These are phyloP conservation scores for Tranzscheliella williamsii DNA, from an alignment of 1,284 basidiomycete genomes.

Conservation along the genomic window DNA sequence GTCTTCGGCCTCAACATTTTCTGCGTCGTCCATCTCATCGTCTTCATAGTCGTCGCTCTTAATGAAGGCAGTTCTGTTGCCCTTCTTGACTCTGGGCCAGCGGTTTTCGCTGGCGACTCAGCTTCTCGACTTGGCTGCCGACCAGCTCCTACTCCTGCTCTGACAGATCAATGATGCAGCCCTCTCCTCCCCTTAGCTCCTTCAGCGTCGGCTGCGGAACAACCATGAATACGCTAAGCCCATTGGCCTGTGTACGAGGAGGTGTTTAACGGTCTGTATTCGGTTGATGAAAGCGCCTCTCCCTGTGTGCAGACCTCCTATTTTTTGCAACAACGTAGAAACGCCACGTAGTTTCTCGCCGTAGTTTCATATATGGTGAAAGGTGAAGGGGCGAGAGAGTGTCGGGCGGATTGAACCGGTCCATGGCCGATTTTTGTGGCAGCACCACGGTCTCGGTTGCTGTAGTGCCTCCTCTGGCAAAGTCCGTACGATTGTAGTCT, in stretches of 20 bases:
- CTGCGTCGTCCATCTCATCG: slow-evolving; percentile 27
- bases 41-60: slow-evolving; percentile 18
- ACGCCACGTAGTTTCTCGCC: slow-evolving; percentile 82
- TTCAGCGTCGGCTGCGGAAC: slow-evolving; percentile 49
- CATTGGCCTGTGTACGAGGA: slow-evolving; percentile 53
- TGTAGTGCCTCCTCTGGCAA: slow-evolving; percentile 82
- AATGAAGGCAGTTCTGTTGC: slow-evolving; percentile 8
- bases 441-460: slow-evolving; percentile 78
- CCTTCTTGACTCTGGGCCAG: slow-evolving; percentile 28
- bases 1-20: slow-evolving; percentile 21
- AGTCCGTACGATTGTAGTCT: slow-evolving; percentile 85
- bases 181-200: slow-evolving; percentile 34
- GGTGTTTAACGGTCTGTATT: slow-evolving; percentile 59
- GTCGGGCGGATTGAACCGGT: slow-evolving; percentile 59
- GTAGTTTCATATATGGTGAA: slow-evolving; percentile 88
- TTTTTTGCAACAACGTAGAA: slow-evolving; percentile 73
- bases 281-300: slow-evolving; percentile 74
- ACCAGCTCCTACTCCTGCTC: slow-evolving; percentile 42
- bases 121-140: slow-evolving; percentile 24
- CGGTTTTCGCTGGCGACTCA: slow-evolving; percentile 34
- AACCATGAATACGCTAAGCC: slow-evolving; percentile 57
- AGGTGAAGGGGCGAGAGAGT: slow-evolving; percentile 96
- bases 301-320: slow-evolving; percentile 85
- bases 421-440: slow-evolving; percentile 65
- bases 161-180: slow-evolving; percentile 35